These are phyloP conservation scores for Scleroderma citrinum DNA, from an alignment of 768 basidiomycete genomes.

Conservation along the genomic window DNA sequence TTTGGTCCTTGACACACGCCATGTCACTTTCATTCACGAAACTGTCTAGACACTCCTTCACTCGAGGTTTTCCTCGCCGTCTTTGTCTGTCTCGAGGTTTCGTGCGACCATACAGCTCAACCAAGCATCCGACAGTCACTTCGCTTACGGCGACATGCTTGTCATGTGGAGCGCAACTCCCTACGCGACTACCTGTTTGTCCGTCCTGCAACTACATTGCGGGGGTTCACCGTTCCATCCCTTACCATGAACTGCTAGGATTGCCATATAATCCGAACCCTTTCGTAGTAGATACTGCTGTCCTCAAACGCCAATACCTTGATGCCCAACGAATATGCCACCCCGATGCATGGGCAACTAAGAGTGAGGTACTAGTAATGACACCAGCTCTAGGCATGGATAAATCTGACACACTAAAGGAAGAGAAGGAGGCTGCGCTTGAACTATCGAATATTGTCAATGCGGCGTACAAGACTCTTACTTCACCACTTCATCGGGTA, in stretches of 20 bases:
- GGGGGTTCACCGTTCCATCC: slow-evolving; percentile 44
- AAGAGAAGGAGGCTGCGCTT: slow-evolving; percentile 17
- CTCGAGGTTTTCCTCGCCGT: background rate
- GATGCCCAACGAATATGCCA: slow-evolving; percentile 73
- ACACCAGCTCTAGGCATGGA: background rate
- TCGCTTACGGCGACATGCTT: slow-evolving; percentile 40
- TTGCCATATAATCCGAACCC: slow-evolving; percentile 59
- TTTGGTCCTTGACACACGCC: too few species aligned
- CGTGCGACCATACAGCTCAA: background rate
- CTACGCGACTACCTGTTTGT: slow-evolving; percentile 71
- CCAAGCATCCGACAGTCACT: slow-evolving; percentile 1
- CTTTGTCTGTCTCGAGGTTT: background rate
- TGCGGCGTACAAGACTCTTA: slow-evolving; percentile 71
- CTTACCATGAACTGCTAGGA: slow-evolving; percentile 66
- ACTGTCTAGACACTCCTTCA: background rate
- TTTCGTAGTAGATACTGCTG: slow-evolving; percentile 57
- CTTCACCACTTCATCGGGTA: slow-evolving; percentile 66
- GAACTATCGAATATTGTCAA: slow-evolving; percentile 70
- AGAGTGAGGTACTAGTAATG: slow-evolving; percentile 45
- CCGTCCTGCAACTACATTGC: slow-evolving; percentile 64
- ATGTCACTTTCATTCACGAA: background rate
- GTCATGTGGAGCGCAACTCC: slow-evolving; percentile 53
- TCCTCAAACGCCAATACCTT: slow-evolving; percentile 62
- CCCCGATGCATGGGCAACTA: slow-evolving; percentile 79
- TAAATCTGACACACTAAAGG: slow-evolving; percentile 14